Base-by-base conservation (phyloP, 192 early-diverging fungal species). In the Chytriomyces sp. region DNA sequence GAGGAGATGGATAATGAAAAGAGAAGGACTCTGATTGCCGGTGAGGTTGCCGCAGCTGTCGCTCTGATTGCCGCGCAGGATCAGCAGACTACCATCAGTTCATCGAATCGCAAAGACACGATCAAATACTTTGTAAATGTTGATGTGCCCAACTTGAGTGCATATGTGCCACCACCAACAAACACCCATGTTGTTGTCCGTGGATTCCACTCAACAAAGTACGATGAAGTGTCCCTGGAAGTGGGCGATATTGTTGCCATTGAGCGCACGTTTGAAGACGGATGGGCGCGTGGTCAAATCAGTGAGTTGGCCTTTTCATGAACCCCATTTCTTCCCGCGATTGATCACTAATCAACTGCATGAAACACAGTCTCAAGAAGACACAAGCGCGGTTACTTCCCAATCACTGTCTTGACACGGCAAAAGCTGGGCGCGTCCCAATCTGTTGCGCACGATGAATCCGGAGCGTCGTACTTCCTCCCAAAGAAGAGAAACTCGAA, bases 191-290 rank as follows among this genome's bases (percentile, higher is more conserved):
- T 88, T 6, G 86, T 77, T 28, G 68, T 79, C 26, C 50, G 69
- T 7, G 59, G 76, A 28, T 88, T 84, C 78, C 59, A 67, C 65
- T 79, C 81, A 0, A 59, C 63, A 35, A 45, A 74, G 26, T 45
- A 68, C 23, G 87, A 89, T 74, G 87, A 89, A 71, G 65, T 89
- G 68, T 69, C 69, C 11, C 63, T 89, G 66, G 79, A 84, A 48
- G 74, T 77, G n/a, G 87, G 85, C 45, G 87, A 89, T 53, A 83
- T 89, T 59, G 81, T 89, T 62, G 85, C 83, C 61, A 85, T 89
- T 46, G 87, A 89, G 79, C 69, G 79, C 20, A 78, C 81, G 72
- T 89, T 83, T 69, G 61, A 61, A 3, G 87, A 89, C 75, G 85
- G 85, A 24, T 89, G 85, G 87, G 86, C 86, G 6, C 75, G 86